Evolutionary conservation across 2,329 filamentous ascomycete genomes (phyloP).

Genomic region (Fusarium pilosicola): DNA sequence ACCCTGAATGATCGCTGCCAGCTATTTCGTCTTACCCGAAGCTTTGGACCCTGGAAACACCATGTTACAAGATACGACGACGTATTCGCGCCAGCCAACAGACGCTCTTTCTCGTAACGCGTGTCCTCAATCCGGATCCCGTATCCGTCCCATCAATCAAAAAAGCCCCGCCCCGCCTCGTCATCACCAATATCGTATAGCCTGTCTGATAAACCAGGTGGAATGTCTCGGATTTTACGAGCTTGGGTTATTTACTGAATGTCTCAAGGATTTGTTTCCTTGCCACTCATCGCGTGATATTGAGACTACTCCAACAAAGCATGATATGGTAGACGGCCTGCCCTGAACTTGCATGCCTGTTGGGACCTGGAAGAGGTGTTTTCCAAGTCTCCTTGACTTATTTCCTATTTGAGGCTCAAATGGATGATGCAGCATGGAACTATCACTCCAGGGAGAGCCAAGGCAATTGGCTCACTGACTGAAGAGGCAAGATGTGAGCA

Average conservation of each 20-base stretch:
- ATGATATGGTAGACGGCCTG: not conserved
- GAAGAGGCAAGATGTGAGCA: not conserved
- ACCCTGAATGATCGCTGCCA: not conserved
- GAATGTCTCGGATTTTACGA: slow-evolving; percentile 13
- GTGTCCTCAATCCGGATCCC: not conserved
- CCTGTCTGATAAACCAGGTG: not conserved
- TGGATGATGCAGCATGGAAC: not conserved
- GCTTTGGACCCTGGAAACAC: not conserved
- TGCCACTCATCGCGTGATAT: not conserved
- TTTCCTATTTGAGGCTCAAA: not conserved
- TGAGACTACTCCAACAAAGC: not conserved
- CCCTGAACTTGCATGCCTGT: not conserved
- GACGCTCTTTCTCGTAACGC: not conserved
- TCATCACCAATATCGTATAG: not conserved
- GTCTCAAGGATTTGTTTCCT: not conserved
- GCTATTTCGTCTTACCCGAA: not conserved
- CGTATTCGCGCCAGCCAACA: not conserved
- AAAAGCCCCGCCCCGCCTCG: not conserved
- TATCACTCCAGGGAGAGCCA: not conserved
- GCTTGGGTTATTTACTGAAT: not conserved
- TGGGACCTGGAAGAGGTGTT: not conserved
- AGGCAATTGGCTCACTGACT: not conserved
- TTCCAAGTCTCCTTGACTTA: not conserved
- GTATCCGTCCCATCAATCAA: not conserved
- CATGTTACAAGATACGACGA: not conserved